A percentile compares a stretch with the other conserved stretches of the same genome.
These are phyloP conservation scores for Zygosaccharomyces kombuchaensis DNA, from an alignment of 805 yeast genomes.

Conservation along the genomic window DNA sequence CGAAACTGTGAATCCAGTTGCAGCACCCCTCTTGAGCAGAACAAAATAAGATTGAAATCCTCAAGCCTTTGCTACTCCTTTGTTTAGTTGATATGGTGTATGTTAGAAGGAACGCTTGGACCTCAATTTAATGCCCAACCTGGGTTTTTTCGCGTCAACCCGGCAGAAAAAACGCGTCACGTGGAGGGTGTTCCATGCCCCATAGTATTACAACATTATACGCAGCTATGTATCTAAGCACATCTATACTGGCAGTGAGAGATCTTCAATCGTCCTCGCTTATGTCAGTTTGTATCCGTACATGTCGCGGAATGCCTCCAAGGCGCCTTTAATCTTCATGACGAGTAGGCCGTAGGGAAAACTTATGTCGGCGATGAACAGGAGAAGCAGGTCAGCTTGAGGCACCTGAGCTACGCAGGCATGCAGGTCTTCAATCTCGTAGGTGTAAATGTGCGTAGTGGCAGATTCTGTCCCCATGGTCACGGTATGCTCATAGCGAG, in stretches of 20 bases:
- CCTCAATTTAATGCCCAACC: background rate
- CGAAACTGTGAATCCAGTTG: conserved; percentile 1
- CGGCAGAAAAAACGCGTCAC: conserved; percentile 2
- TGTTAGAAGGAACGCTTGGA: background rate
- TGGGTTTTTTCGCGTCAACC: conserved; percentile 12
- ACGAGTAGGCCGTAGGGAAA: conserved; percentile 34
- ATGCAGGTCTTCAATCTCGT: conserved; percentile 33
- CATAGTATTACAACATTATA: background rate
- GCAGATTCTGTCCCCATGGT: conserved; percentile 5
- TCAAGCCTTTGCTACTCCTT: background rate
- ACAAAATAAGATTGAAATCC: background rate
- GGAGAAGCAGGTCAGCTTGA: conserved; percentile 26
- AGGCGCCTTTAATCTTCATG: conserved; percentile 27
- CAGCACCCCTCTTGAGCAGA: background rate
- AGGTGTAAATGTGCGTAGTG: conserved; percentile 27
- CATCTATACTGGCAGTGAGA: background rate
- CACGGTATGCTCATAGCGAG: conserved; percentile 12
- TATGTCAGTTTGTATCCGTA: conserved; percentile 27
- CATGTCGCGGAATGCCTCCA: conserved; percentile 23
- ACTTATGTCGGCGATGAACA: conserved; percentile 23
- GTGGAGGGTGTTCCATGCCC: background rate
- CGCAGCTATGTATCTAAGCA: background rate
- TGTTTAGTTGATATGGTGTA: background rate
- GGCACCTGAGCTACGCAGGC: conserved; percentile 31
- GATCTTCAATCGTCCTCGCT: background rate